Evolutionary conservation across 2,329 filamentous ascomycete species (phyloP).

Genomic region (Didymosphaeria variabile): DNA sequence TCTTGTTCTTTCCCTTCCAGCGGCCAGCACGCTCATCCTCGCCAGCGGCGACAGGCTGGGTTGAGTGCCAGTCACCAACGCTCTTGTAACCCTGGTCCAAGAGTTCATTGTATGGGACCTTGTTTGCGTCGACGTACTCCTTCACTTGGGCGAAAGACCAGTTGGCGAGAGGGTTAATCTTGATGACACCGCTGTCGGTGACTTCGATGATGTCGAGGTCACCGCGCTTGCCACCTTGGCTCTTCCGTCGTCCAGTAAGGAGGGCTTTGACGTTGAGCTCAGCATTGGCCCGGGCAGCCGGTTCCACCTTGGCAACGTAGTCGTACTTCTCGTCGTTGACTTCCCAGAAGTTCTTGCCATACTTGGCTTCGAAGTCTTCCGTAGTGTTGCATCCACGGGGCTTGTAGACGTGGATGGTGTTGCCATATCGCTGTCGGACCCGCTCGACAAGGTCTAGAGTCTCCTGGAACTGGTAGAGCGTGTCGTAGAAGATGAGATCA

Average conservation of each 20-base stretch:
- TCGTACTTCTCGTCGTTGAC: conserved; percentile 89
- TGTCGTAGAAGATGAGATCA: conserved; percentile 64
- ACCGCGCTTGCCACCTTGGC: conserved; percentile 91
- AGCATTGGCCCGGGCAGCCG: conserved; percentile 87
- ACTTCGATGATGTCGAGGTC: conserved; percentile 91
- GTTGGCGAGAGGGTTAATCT: conserved; percentile 96
- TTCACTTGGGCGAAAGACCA: conserved; percentile 93
- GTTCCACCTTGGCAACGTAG: conserved; percentile 97
- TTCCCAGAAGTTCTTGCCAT: conserved; percentile 87
- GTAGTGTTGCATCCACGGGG: conserved; percentile 77
- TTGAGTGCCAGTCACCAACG: conserved; percentile 98
- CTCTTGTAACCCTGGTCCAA: conserved; percentile 97
- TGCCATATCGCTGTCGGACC: conserved; percentile 77
- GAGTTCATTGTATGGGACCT: conserved; percentile 92
- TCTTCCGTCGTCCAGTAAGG: conserved; percentile 88
- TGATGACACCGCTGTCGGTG: conserved; percentile 89
- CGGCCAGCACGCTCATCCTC: conserved; percentile 96
- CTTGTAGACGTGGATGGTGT: conserved; percentile 89
- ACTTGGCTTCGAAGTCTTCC: conserved; percentile 80
- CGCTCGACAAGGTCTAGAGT: conserved; percentile 66
- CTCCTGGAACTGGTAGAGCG: conserved; percentile 62
- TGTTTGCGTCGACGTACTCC: conserved; percentile 82
- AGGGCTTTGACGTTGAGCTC: conserved; percentile 89
- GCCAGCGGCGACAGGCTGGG: conserved; percentile 83
- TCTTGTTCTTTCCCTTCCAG: conserved; percentile 97